A percentile compares a stretch with the other conserved stretches of the same genome.
Evolutionary conservation across 495 filamentous ascomycete genomes (phyloP).

Genomic region (Pyronema omphalodes): DNA sequence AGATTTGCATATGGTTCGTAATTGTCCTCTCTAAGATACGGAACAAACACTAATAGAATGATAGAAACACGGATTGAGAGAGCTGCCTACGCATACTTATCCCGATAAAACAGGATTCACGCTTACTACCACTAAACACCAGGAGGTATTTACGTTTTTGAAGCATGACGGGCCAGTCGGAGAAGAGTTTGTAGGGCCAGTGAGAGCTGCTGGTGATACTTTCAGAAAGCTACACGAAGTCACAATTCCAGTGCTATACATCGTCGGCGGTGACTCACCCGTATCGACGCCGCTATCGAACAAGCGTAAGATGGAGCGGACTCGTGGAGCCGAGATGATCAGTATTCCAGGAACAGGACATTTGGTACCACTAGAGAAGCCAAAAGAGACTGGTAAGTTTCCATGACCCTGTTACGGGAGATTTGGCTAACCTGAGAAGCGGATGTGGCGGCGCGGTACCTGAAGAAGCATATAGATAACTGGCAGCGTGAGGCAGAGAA

Average conservation of each 20-base stretch:
- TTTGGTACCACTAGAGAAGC: slow-evolving; percentile 66
- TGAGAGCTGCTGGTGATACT: slow-evolving; percentile 41
- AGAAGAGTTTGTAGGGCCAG: slow-evolving; percentile 38
- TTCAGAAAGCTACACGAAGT: slow-evolving; percentile 48
- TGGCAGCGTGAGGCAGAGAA: slow-evolving; percentile 46
- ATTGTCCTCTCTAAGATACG: background rate
- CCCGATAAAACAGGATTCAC: slow-evolving; percentile 30
- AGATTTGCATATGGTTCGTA: slow-evolving; percentile 35
- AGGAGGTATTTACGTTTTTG: slow-evolving; percentile 40
- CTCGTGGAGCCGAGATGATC: slow-evolving; percentile 45
- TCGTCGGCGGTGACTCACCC: slow-evolving; percentile 50
- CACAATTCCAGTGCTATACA: slow-evolving; percentile 62
- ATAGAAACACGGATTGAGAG: slow-evolving; percentile 41
- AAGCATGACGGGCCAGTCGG: slow-evolving; percentile 24
- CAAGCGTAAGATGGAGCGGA: slow-evolving; percentile 40
- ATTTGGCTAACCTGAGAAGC: slow-evolving; percentile 25
- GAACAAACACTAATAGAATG: background rate
- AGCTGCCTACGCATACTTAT: slow-evolving; percentile 41
- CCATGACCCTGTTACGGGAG: background rate
- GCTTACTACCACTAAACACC: slow-evolving; percentile 44
- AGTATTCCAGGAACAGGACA: slow-evolving; percentile 54
- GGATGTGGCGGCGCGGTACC: slow-evolving; percentile 40
- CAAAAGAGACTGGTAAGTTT: slow-evolving; percentile 23
- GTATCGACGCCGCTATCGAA: slow-evolving; percentile 38
- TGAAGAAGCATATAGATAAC: slow-evolving; percentile 40